These are phyloP conservation scores for Dioszegia hungarica DNA, from an alignment of 768 basidiomycete genomes.

Conservation along the genomic window DNA sequence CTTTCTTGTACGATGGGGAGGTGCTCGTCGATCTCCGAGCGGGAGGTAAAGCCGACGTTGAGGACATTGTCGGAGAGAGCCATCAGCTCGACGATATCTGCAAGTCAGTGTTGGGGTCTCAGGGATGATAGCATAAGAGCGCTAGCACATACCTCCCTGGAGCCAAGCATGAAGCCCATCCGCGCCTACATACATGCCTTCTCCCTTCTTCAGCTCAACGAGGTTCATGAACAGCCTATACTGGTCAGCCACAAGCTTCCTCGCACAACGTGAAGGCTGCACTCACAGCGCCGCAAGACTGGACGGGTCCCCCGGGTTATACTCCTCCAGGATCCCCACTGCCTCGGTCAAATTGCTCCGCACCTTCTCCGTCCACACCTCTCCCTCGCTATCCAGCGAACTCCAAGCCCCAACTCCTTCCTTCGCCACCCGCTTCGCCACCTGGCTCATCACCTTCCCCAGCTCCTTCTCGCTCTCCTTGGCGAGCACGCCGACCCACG, in stretches of 20 bases:
- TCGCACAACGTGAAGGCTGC: background rate
- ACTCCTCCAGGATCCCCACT: conserved; percentile 22
- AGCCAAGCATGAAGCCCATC: conserved; percentile 95
- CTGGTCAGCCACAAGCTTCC: conserved; percentile 63
- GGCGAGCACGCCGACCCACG: conserved; percentile 51
- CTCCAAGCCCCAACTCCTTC: conserved; percentile 51
- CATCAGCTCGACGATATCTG: conserved; percentile 98
- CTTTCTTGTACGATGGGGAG: conserved; percentile 27
- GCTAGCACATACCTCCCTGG: conserved; percentile 63
- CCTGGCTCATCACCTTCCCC: conserved; percentile 31
- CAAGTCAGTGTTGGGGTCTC: background rate
- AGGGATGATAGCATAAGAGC: background rate
- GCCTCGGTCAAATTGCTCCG: conserved; percentile 29
- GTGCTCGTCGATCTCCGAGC: background rate
- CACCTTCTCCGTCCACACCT: conserved; percentile 10
- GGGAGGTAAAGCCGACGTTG: conserved; percentile 36
- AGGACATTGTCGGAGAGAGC: conserved; percentile 59
- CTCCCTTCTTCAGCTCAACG: conserved; percentile 68
- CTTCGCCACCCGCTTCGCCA: conserved; percentile 55
- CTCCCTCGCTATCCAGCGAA: conserved; percentile 3
- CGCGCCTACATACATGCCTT: conserved; percentile 90
- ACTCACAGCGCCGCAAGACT: conserved; percentile 28
- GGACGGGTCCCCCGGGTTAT: conserved; percentile 32
- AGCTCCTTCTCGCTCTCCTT: conserved; percentile 11
- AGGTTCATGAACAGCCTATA: conserved; percentile 79